These are phyloP conservation scores for Aspergillus campestris DNA, from an alignment of 495 filamentous ascomycete genomes.

Conservation along the genomic window DNA sequence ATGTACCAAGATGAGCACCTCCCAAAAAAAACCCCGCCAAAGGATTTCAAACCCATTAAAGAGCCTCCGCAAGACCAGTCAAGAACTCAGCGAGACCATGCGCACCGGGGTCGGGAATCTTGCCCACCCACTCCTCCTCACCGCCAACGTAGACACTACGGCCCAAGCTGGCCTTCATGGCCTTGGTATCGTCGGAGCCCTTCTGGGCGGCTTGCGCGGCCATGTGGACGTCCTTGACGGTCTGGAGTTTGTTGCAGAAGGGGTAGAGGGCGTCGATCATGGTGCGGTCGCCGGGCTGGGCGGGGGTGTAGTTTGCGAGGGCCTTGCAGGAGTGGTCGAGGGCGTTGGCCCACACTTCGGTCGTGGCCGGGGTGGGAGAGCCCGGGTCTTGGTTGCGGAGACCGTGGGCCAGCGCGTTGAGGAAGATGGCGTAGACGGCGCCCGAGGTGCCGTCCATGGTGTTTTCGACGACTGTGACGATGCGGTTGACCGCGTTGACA, in stretches of 20 bases:
- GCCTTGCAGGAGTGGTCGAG: conserved; percentile 60
- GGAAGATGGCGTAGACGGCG: conserved; percentile 90
- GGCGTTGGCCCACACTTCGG: conserved; percentile 65
- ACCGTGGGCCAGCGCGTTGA: conserved; percentile 77
- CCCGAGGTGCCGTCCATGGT: conserved; percentile 96
- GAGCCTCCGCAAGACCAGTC: conserved; percentile 58
- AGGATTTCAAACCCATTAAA: conserved; percentile 2
- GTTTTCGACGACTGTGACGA: conserved; percentile 77
- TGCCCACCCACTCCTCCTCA: conserved; percentile 58
- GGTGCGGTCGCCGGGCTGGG: conserved; percentile 80
- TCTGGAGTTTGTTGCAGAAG: conserved; percentile 63
- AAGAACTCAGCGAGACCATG: conserved; percentile 77
- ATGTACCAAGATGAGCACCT: conserved; percentile 2
- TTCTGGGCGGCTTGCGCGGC: conserved; percentile 68
- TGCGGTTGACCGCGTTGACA: conserved; percentile 60
- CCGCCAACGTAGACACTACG: conserved; percentile 88
- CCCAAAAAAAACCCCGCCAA: neutral
- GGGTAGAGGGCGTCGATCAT: conserved; percentile 85
- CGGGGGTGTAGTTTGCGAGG: conserved; percentile 80
- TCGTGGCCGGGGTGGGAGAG: conserved; percentile 39
- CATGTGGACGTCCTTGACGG: conserved; percentile 52
- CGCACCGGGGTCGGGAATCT: conserved; percentile 88
- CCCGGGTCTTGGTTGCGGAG: conserved; percentile 51
- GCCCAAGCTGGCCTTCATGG: conserved; percentile 83
- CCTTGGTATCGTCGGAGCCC: conserved; percentile 76